Conservation (phyloP, 305 asterid genomes). For the Solanum hybrid region DNA sequence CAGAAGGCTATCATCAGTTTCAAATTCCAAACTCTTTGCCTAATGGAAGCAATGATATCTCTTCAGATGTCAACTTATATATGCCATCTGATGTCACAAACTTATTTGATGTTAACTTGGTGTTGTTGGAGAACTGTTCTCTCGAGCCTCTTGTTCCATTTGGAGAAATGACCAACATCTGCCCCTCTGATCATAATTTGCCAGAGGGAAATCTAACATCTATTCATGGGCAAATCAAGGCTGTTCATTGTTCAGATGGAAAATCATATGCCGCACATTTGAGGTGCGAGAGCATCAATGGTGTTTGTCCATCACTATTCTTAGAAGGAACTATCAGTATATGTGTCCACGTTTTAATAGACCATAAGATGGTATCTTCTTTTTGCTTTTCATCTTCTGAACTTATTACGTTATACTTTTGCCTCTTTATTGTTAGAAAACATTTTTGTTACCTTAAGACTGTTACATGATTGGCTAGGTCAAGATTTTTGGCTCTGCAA, state of each 20-base stretch:
- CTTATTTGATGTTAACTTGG: constrained; percentile 32
- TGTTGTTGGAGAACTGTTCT: constrained; percentile 12
- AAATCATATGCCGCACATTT: constrained; percentile 28
- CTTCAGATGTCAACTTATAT: constrained; percentile 40
- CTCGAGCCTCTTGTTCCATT: constrained; percentile 20
- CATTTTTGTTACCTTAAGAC: constrained; percentile 8
- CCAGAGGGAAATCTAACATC: constrained; percentile 66
- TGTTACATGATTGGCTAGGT: constrained; percentile 36
- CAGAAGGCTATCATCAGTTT: constrained; percentile 18
- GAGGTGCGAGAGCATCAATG: constrained; percentile 7
- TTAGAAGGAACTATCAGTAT: constrained; percentile 34
- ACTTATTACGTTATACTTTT: neutral
- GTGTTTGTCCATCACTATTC: constrained; percentile 26
- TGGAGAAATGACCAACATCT: constrained; percentile 20
- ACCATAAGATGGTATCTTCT: constrained; percentile 33
- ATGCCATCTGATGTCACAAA: constrained; percentile 37
- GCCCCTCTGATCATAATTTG: constrained; percentile 30
- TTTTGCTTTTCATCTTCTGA: neutral
- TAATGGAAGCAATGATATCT: constrained; percentile 15
- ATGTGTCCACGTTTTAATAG: constrained; percentile 59
- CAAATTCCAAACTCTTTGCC: constrained; percentile 22
- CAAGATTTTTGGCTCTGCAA: constrained; percentile 41
- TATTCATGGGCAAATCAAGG: constrained; percentile 53
- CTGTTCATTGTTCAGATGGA: constrained; percentile 41
- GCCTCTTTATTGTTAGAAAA: neutral